Conservation (phyloP, 345 rosid genomes). For the Citrus australasica region DNA sequence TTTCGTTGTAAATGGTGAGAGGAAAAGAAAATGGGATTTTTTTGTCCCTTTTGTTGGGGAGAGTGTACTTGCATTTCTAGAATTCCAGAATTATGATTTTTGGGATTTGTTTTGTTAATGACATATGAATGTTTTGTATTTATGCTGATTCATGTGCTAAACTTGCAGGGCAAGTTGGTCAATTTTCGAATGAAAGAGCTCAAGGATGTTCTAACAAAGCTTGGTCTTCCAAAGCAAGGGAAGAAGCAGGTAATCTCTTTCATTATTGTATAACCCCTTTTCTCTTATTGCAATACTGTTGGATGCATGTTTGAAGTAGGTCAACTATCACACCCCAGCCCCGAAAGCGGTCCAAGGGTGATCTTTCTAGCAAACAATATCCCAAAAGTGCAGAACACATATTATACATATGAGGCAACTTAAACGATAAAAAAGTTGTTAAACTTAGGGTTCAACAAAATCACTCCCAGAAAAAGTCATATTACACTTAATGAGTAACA, state of each 20-base stretch:
- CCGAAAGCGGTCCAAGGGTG: too few relatives aligned
- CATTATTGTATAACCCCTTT: background rate
- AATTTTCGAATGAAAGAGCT: slow-evolving; percentile 39
- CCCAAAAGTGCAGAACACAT: too few relatives aligned
- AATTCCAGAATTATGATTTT: background rate
- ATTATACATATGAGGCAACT: too few relatives aligned
- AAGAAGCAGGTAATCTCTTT: slow-evolving; percentile 33
- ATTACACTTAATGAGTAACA: too few relatives aligned
- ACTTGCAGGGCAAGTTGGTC: slow-evolving; percentile 30
- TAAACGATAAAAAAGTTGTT: too few relatives aligned
- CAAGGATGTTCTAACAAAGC: slow-evolving; percentile 32
- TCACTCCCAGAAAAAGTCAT: too few relatives aligned
- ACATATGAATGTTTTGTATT: background rate
- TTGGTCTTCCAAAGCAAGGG: slow-evolving; percentile 39
- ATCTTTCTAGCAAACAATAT: too few relatives aligned
- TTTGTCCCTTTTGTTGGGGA: background rate
- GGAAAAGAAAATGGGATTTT: too few relatives aligned
- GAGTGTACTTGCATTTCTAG: background rate
- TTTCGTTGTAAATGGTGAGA: too few relatives aligned
- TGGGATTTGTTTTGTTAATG: background rate
- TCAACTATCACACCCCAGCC: too few relatives aligned
- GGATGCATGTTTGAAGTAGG: background rate
- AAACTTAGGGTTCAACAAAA: too few relatives aligned
- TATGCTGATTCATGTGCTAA: background rate
- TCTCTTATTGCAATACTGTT: background rate